Evolutionary conservation across 176 grass and related monocot genomes (phyloP).

Genomic region (Saccharum spontaneum): DNA sequence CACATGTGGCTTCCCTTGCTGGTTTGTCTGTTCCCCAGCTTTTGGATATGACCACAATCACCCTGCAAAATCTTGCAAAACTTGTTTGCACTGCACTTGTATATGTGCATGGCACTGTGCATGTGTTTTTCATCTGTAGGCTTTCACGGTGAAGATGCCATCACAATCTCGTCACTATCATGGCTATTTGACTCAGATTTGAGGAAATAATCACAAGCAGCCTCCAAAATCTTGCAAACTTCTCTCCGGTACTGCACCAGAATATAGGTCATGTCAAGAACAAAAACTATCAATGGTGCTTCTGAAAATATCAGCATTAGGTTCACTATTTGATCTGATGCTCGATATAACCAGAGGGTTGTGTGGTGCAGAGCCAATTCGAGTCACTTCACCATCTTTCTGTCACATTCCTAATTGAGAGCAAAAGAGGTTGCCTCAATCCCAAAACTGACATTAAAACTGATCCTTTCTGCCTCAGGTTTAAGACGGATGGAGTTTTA

Average conservation of each 20-base stretch:
- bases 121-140: constrained; percentile 21
- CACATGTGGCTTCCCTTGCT: constrained; percentile 17
- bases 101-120: constrained; percentile 5
- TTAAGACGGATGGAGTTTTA: constrained; percentile 21
- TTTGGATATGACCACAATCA: constrained; percentile 44
- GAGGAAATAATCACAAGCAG: constrained; percentile 55
- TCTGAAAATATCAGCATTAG: constrained; percentile 21
- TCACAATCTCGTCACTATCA: constrained; percentile 37
- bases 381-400: constrained; percentile 19
- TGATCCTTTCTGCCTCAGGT: constrained; percentile 1
- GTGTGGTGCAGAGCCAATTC: constrained; percentile 16
- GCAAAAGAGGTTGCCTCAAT: neutral
- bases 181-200: constrained; percentile 38
- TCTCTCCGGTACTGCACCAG: constrained; percentile 79
- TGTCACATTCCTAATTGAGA: constrained; percentile 15
- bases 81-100: constrained; percentile 51
- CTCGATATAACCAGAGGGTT: constrained; percentile 13
- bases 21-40: constrained; percentile 24
- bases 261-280: constrained; percentile 28
- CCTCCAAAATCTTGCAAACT: constrained; percentile 76
- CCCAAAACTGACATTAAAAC: neutral
- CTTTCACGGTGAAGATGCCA: constrained; percentile 39
- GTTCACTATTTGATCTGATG: constrained; percentile 11
- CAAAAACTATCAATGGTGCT: constrained; percentile 33
- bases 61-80: constrained; percentile 42